Conservation (phyloP, 805 yeast species). For the Jamesozyma spencerorum region DNA sequence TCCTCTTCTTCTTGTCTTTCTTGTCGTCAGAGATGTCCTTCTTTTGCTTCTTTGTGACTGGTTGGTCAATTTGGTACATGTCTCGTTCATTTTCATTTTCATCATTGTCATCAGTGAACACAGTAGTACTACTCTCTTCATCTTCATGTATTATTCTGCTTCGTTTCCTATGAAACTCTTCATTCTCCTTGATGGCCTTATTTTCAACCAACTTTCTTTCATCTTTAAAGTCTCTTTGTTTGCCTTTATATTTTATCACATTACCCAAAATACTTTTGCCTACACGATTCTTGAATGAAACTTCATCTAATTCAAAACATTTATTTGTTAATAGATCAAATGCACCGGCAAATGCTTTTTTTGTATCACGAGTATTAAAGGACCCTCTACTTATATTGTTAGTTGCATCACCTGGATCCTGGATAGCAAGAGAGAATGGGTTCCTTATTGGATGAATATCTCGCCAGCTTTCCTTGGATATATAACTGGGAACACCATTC, state of each 20-base stretch:
- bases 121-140: slow-evolving; percentile 5
- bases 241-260: slow-evolving; percentile 66
- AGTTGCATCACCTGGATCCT: slow-evolving; percentile 78
- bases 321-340: slow-evolving; percentile 64
- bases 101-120: slow-evolving; percentile 9
- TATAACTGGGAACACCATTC: slow-evolving; percentile 48
- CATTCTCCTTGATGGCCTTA: slow-evolving; percentile 40
- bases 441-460: slow-evolving; percentile 42
- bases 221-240: slow-evolving; percentile 66
- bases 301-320: slow-evolving; percentile 62
- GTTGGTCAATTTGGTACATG: slow-evolving; percentile 11
- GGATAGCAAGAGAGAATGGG: slow-evolving; percentile 62
- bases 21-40: neutral
- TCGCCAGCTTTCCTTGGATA: slow-evolving; percentile 47
- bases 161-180: slow-evolving; percentile 23
- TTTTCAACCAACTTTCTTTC: slow-evolving; percentile 57
- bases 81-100: slow-evolving; percentile 18
- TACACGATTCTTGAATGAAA: slow-evolving; percentile 55
- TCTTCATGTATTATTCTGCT: slow-evolving; percentile 20
- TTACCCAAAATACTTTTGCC: slow-evolving; percentile 74
- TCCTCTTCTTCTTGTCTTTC: slow-evolving; percentile 6
- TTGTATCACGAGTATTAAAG: slow-evolving; percentile 67
- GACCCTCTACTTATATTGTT: slow-evolving; percentile 84
- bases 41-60: slow-evolving; percentile 12
- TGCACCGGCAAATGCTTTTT: slow-evolving; percentile 84